Conservation (phyloP, 306 rosid species). For the Fragaria ananassa region DNA sequence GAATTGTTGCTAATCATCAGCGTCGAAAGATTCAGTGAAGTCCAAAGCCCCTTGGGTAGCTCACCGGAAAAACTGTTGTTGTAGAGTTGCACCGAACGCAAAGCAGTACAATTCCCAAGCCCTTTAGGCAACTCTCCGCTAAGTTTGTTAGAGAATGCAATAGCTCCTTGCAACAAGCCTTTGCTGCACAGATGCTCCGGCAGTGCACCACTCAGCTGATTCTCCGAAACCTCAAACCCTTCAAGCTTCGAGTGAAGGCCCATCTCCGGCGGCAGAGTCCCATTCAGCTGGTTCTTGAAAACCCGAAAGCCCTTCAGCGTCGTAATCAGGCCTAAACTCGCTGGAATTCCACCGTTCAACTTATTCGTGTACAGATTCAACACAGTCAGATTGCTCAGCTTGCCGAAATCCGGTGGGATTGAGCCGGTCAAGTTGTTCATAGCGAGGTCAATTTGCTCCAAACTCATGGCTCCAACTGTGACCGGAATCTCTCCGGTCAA, state of each 20-base stretch:
- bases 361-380: constrained; percentile 49
- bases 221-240: constrained; percentile 55
- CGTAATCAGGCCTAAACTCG: constrained; percentile 44
- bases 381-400: constrained; percentile 39
- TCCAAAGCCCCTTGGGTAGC: constrained; percentile 70
- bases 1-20: constrained; percentile 60
- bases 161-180: constrained; percentile 46
- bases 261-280: constrained; percentile 67
- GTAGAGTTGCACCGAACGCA: constrained; percentile 41
- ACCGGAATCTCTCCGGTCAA: constrained; percentile 59
- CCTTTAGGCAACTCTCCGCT: constrained; percentile 54
- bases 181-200: constrained; percentile 67
- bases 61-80: constrained; percentile 61
- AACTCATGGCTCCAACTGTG: constrained; percentile 42
- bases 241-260: constrained; percentile 64
- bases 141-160: constrained; percentile 55
- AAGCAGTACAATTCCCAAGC: constrained; percentile 55
- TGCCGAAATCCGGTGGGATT: constrained; percentile 53
- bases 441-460: constrained; percentile 39
- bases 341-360: constrained; percentile 60
- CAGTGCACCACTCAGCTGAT: constrained; percentile 53
- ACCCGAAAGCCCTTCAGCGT: constrained; percentile 38
- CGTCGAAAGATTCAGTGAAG: constrained; percentile 37
- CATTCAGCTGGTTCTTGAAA: constrained; percentile 59
- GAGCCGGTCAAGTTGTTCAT: constrained; percentile 63